Evolutionary conservation across 1,139 yeast genomes (phyloP).

Genomic region (Wickerhamomyces sp.): DNA sequence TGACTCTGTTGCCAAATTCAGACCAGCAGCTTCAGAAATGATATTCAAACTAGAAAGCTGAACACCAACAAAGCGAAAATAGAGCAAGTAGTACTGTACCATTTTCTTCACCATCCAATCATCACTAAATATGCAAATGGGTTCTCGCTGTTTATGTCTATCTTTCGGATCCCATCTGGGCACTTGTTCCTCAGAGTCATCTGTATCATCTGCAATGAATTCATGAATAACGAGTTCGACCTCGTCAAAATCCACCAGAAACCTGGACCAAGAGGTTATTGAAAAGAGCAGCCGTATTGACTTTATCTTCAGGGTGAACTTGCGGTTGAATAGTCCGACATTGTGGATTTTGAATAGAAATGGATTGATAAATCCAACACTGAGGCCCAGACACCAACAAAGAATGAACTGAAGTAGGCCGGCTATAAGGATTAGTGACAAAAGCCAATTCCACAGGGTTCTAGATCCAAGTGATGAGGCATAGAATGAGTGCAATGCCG

Average conservation of each 20-base stretch:
- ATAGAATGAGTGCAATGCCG: too few species aligned
- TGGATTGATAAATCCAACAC: constrained; percentile 24
- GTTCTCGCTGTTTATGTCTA: constrained; percentile 4
- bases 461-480: not conserved
- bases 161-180: not conserved
- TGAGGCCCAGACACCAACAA: constrained; percentile 18
- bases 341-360: constrained; percentile 19
- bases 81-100: constrained; percentile 14
- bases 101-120: constrained; percentile 13
- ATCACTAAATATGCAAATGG: constrained; percentile 22
- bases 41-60: constrained; percentile 11
- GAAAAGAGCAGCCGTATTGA: constrained; percentile 18
- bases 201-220: not conserved
- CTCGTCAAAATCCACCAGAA: constrained; percentile 17
- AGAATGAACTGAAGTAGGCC: constrained; percentile 7
- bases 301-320: constrained; percentile 9
- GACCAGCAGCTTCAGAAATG: constrained; percentile 8
- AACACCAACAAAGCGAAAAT: constrained; percentile 21
- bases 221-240: constrained; percentile 10
- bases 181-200: not conserved
- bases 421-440: not conserved
- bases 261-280: constrained; percentile 11
- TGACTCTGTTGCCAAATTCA: constrained; percentile 10
- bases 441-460: not conserved
- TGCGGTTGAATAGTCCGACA: constrained; percentile 9